phyloP scores from a whole-genome alignment of 208 protist genomes.

The Tetramitus jugosus region DNA sequence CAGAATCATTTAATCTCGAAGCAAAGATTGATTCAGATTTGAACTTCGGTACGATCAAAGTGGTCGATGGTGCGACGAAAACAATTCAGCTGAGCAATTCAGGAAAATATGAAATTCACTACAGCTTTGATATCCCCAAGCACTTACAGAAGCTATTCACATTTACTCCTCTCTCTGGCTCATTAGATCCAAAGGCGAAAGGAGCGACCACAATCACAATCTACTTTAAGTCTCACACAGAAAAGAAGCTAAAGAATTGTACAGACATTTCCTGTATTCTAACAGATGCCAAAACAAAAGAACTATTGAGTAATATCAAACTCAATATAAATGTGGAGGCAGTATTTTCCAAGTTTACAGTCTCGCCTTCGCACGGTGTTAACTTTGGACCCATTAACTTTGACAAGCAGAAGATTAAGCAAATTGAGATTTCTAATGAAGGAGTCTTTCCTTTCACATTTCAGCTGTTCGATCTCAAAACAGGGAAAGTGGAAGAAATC shows the following conservation, averaged over 20 bases:
- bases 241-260: constrained; percentile 28
- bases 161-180: background rate
- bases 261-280: constrained; percentile 22
- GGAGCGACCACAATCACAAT: constrained; percentile 14
- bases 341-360: constrained; percentile 70
- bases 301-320: constrained; percentile 5
- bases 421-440: constrained; percentile 74
- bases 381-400: constrained; percentile 86
- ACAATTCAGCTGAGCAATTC: constrained; percentile 73
- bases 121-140: constrained; percentile 61
- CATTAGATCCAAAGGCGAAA: background rate
- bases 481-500: constrained; percentile 30
- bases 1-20: constrained; percentile 79
- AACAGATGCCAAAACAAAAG: background rate
- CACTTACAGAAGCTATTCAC: background rate
- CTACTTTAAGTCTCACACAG: constrained; percentile 23
- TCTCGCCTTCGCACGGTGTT: constrained; percentile 72
- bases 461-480: constrained; percentile 61
- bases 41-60: constrained; percentile 75
- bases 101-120: constrained; percentile 82
- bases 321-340: constrained; percentile 60
- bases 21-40: constrained; percentile 74
- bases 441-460: constrained; percentile 68
- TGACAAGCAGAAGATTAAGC: constrained; percentile 59
- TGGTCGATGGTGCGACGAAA: constrained; percentile 42